Evolutionary conservation across 495 filamentous ascomycete species (phyloP), one percentile per base, ranked within the genome.

Genomic region (Corynascus novoguineensis): DNA sequence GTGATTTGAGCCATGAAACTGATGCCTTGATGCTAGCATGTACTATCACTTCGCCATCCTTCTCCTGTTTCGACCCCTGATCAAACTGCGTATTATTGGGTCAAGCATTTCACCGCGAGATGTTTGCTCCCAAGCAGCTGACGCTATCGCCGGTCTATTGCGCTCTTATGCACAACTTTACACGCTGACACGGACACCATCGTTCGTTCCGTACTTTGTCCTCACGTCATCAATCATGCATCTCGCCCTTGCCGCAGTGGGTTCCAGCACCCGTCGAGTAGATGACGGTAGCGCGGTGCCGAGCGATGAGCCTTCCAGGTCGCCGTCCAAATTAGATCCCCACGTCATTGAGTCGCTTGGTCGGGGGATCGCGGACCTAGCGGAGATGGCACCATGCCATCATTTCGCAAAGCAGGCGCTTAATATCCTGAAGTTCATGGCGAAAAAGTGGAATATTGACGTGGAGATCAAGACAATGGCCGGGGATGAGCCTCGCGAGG

Each of bases 41-140:
- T 82, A 85, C 55, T 86, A 85, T 54, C 81, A 86, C 57, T 82
- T 79, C 47, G 78, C 81, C 25, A 78, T 86, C 46, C 71, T 86
- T 2, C 73, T 83, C 12, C 75, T 88, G 17, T 86, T 87, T 59
- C 79, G 83, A 3, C 85, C 85, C 0, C 76, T 87, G 22, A 81
- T 86, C 56, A 83, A 82, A 55, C 71, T 85, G 8, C 75, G 80
- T 17, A 73, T 87, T 34, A 70, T 77, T 49, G 74, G 81, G 17
- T 83, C 79, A 0, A 69, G 73, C 17, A 73, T 85, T n/a, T 75
- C 71, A 19, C 84, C 85, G n/a, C 77, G 80, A 9, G 82, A 86
- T 37, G 79, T 85, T 25, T 86, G 83, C 65, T 68, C 72, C 10
- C 76, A 81, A 60, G 79, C 81, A 14, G 83, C 85, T 29, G 81